Evolutionary conservation across 345 rosid species (phyloP), one percentile per base, ranked within the genome.

Genomic region (Salix brachista): DNA sequence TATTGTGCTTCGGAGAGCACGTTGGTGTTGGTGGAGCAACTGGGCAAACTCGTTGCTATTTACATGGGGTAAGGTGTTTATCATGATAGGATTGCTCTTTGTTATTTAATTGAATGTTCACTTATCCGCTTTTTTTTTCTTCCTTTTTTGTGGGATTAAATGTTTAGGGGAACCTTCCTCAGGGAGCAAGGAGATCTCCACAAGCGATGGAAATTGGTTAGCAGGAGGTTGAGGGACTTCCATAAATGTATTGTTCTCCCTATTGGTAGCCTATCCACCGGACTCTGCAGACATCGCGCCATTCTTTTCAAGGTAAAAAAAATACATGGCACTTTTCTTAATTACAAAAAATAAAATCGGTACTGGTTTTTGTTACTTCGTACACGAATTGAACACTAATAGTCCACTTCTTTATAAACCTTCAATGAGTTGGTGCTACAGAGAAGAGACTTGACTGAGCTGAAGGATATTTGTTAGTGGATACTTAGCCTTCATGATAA

Each of bases 221-320:
- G 92, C 89, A 83, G 75, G 84, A 89, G 90, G 83, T 84, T 91
- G 83, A 90, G 78, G 91, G 87, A 90, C 26, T 84, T 77, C 71
- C 88, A 82, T 36, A 92, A 89, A 81, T 92, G 97, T 79, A 87
- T 93, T 67, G 92, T 95, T 65, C 81, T 95, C 23, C 99, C 99
- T 48, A 87, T 95, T 34, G 99, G 99, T 70, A 89, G 93, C 88
- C 74, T 95, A 70, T 86, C 97, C 13, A 83, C 73, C 81, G 99
- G 99, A 50, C 95, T 93, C 42, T 95, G 99, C 82, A 85, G 99
- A 76, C 99, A 95, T 79, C 97, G 99, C 21, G 99, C 99, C 64
- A 89, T 95, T 82, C 79, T 95, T 48, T 95, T 95, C 86, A 95
- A 95, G 97, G 99, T 93, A 26, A 21, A 42, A 60, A 46, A 28